A percentile compares a stretch with the other conserved stretches of the same genome.
phyloP scores from a whole-genome alignment of 768 basidiomycete genomes.

The Lentinus tigrinus region DNA sequence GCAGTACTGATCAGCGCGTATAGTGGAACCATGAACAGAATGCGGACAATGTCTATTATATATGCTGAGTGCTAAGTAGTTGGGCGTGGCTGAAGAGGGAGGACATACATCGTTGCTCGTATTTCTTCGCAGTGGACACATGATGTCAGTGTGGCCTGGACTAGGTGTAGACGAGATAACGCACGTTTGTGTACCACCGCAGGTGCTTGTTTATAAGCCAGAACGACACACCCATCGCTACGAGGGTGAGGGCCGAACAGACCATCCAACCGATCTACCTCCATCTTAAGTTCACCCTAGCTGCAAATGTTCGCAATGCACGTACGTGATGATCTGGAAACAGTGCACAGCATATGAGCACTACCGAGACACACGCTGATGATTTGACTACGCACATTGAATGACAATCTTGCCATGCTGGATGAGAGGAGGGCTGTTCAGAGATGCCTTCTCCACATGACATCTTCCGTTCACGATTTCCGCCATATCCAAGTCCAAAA shows the following conservation, averaged over 20 bases:
- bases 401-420: conserved; percentile 61
- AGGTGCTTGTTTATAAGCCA: conserved; percentile 79
- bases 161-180: conserved; percentile 17
- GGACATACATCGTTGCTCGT: conserved; percentile 62
- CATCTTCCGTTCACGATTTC: conserved; percentile 31
- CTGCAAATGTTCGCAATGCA: background rate
- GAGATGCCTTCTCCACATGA: conserved; percentile 41
- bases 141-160: background rate
- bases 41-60: conserved; percentile 71
- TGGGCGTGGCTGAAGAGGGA: background rate
- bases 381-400: conserved; percentile 44
- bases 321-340: conserved; percentile 56
- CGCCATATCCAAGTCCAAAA: conserved; percentile 15
- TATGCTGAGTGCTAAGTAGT: background rate
- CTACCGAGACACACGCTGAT: background rate
- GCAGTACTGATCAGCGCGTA: conserved; percentile 68
- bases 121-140: conserved; percentile 43
- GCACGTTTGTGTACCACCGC: conserved; percentile 67
- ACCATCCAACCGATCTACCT: conserved; percentile 68
- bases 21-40: conserved; percentile 77
- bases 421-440: conserved; percentile 53
- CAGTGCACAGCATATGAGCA: background rate
- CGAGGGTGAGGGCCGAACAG: conserved; percentile 54
- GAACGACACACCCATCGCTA: conserved; percentile 56
- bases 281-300: background rate